Percentiles rank a stretch among this genome's conserved stretches.
Evolutionary conservation across 2,329 filamentous ascomycete genomes (phyloP).

Genomic region (Myriosclerotinia scirpicola): DNA sequence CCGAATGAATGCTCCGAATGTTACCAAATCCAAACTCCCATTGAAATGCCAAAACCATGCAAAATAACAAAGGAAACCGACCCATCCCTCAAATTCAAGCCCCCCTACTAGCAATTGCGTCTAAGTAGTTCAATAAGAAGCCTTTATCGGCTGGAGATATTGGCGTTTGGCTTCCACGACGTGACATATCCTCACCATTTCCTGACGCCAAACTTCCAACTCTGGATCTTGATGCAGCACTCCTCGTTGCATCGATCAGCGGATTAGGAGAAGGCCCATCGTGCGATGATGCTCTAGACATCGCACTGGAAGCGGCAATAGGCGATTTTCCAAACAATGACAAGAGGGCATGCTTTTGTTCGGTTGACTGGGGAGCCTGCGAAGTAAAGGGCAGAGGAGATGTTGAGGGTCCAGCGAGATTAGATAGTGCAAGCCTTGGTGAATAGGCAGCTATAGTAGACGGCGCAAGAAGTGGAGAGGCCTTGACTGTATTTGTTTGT

Average conservation of each 20-base stretch:
- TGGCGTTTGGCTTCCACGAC: slow-evolving; percentile 52
- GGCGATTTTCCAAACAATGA: slow-evolving; percentile 37
- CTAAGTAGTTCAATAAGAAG: slow-evolving; percentile 75
- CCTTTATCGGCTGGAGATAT: slow-evolving; percentile 71
- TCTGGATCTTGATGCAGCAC: slow-evolving; percentile 36
- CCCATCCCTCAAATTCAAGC: slow-evolving; percentile 11
- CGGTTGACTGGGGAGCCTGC: slow-evolving; percentile 44
- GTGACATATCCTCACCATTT: slow-evolving; percentile 32
- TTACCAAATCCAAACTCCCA: slow-evolving; percentile 17
- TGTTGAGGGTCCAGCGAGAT: slow-evolving; percentile 1
- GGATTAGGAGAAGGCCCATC: slow-evolving; percentile 24
- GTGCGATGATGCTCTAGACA: slow-evolving; percentile 20
- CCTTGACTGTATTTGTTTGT: slow-evolving; percentile 40
- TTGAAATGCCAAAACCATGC: slow-evolving; percentile 19
- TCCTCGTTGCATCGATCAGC: slow-evolving; percentile 25
- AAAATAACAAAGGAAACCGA: slow-evolving; percentile 9
- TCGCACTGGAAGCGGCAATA: slow-evolving; percentile 18
- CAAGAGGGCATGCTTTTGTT: slow-evolving; percentile 49
- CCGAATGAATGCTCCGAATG: slow-evolving; percentile 16
- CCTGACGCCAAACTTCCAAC: slow-evolving; percentile 36
- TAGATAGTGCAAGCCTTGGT: slow-evolving; percentile 28
- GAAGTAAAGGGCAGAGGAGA: slow-evolving; percentile 19
- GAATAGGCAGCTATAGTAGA: slow-evolving; percentile 35
- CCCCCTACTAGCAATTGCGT: slow-evolving; percentile 44
- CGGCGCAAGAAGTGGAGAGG: slow-evolving; percentile 15